Percentiles rank a stretch among this genome's conserved stretches.
Evolutionary conservation across 129 eudicot genomes (phyloP).

Genomic region (Silybum marianum): DNA sequence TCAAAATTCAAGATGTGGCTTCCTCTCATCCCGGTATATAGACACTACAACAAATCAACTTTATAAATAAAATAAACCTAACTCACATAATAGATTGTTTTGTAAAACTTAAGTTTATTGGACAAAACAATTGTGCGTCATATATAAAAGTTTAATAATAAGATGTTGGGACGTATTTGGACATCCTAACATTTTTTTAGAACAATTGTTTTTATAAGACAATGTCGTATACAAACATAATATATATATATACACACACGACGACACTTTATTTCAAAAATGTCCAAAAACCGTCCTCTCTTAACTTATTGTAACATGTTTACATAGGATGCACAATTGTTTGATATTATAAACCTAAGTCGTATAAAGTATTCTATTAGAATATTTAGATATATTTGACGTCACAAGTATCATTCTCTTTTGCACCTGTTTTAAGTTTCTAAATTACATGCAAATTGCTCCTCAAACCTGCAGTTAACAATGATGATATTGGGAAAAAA

Average conservation of each 20-base stretch:
- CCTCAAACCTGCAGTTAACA: constrained; percentile 37
- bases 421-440: background rate
- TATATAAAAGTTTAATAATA: background rate
- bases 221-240: background rate
- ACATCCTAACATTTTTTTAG: background rate
- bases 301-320: background rate
- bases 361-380: background rate
- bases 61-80: background rate
- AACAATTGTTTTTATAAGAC: background rate
- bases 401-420: background rate
- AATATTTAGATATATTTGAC: background rate
- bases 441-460: constrained; percentile 13
- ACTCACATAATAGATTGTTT: background rate
- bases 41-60: background rate
- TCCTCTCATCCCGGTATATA: constrained; percentile 52
- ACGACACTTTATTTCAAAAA: background rate
- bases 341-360: background rate
- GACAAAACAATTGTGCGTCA: background rate
- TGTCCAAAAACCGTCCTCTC: background rate
- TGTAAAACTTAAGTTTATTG: background rate
- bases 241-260: too few species aligned
- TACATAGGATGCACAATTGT: background rate
- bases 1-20: constrained; percentile 55
- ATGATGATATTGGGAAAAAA: constrained; percentile 43
- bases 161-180: background rate